A percentile compares a stretch with the other conserved stretches of the same genome.
phyloP scores from a whole-genome alignment of 139 green algal genomes.

The Auxenochlorella pyrenoidosa region DNA sequence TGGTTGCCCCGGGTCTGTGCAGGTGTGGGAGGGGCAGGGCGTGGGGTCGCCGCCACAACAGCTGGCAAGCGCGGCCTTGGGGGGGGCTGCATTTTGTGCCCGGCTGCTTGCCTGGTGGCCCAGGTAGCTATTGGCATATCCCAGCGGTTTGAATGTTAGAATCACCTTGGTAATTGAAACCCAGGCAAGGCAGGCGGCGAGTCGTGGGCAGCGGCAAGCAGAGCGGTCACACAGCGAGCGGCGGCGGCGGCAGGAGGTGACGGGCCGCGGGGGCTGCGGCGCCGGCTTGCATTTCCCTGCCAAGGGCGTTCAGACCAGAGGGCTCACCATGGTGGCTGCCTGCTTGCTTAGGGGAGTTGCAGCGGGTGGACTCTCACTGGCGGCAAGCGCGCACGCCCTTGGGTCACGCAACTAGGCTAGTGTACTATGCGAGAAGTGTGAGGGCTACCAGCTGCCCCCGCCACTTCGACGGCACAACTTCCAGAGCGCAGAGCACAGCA shows the following conservation, averaged over 20 bases:
- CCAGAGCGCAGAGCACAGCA: neutral
- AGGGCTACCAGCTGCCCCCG: neutral
- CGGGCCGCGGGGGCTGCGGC: too few relatives aligned
- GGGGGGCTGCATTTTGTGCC: too few relatives aligned
- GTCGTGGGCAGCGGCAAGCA: neutral
- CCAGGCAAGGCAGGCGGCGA: too few relatives aligned
- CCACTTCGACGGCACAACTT: neutral
- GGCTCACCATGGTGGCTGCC: neutral
- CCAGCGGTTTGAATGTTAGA: too few relatives aligned
- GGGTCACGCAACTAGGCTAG: neutral
- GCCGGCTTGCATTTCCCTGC: neutral
- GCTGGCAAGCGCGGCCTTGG: too few relatives aligned
- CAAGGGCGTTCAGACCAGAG: neutral
- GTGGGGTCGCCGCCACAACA: neutral
- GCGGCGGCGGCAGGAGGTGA: neutral
- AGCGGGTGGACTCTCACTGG: neutral
- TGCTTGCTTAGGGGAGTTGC: neutral
- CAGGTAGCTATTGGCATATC: too few relatives aligned
- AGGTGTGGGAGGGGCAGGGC: neutral
- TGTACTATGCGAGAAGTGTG: neutral
- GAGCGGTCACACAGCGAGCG: neutral
- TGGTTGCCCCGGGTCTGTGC: conserved; percentile 64
- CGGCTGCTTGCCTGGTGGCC: too few relatives aligned
- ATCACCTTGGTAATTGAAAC: too few relatives aligned
- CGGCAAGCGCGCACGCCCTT: conserved; percentile 14